A percentile compares a stretch with the other conserved stretches of the same genome.
phyloP scores from a whole-genome alignment of 2,329 filamentous ascomycete genomes.

The Monosporascus sp. region DNA sequence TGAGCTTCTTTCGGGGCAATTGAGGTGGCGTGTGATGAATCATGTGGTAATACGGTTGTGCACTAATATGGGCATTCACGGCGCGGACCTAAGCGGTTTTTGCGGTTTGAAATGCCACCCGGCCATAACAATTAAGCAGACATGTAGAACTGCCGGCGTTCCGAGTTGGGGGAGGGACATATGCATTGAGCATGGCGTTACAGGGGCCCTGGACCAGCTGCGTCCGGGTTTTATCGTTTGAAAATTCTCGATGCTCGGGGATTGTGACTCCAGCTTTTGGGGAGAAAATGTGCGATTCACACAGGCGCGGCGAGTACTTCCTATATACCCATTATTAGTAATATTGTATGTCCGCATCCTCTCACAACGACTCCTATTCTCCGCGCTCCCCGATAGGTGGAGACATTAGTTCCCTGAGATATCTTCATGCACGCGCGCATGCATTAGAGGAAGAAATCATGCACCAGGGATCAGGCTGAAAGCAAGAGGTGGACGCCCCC shows the following conservation, averaged over 20 bases:
- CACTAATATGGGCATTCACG: background rate
- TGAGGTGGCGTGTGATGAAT: background rate
- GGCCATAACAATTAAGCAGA: background rate
- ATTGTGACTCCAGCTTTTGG: background rate
- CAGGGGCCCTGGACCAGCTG: background rate
- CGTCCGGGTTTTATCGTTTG: background rate
- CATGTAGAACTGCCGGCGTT: background rate
- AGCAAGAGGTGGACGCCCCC: no score
- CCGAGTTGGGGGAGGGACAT: background rate
- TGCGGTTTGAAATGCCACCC: background rate
- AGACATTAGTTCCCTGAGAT: no score
- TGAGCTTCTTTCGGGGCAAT: background rate
- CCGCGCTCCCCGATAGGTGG: background rate
- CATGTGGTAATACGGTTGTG: background rate
- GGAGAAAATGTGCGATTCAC: background rate
- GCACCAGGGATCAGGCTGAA: no score
- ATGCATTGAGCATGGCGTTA: background rate
- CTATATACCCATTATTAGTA: background rate
- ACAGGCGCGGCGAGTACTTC: background rate
- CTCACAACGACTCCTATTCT: background rate
- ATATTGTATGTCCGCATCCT: background rate
- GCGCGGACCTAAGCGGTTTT: background rate
- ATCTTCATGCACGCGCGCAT: no score
- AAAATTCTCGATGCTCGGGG: background rate
- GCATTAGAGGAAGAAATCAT: no score